Evolutionary conservation across 108 stramenopile species (phyloP), one percentile per base, ranked within the genome.

Genomic region (Pseudonitzschia multistriata): DNA sequence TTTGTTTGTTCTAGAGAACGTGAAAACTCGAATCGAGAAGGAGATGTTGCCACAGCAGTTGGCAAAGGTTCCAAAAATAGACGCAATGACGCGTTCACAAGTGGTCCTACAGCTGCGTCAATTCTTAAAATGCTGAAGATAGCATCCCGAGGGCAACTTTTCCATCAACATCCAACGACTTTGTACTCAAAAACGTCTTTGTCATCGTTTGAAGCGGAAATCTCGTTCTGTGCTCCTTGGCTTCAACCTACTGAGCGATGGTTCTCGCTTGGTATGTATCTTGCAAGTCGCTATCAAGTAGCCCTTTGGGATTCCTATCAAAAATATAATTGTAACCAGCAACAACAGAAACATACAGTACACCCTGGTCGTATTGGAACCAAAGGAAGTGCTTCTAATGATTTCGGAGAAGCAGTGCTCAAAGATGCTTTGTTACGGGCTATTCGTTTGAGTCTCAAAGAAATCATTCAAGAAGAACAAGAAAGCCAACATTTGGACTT

Each of bases 231-330:
- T 62, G 78, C 83, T 10, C 35, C 71, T 21, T 93, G 92, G 92
- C 74, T 93, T 36, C 62, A 84, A 62, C 89, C 89, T 24, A 85
- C 82, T 6, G 52, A 75, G 53, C 74, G 81, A 42, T 93, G 89
- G 89, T 90, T 93, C 66, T 84, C 92, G 6, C 71, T 93, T 5
- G 77, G 85, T 28, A 80, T 84, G 76, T 93, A 85, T 66, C 71
- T 93, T 30, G 80, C 89, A 47, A 84, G 87, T 80, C 76, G 89
- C 56, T 88, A 75, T 53, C 87, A 90, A 62, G 72, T 84, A 25
- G 72, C 88, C 19, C 79, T 93, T 19, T 88, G 88, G 88, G 72
- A 81, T 66, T 57, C 81, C 24, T 90, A 74, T 74, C 70, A 42
- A 31, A 59, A 59, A 3, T 15, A 13, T 30, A 28, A 55, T 0